Conservation (phyloP, 192 early-diverging fungal species). For the Backusella morwellensis region DNA sequence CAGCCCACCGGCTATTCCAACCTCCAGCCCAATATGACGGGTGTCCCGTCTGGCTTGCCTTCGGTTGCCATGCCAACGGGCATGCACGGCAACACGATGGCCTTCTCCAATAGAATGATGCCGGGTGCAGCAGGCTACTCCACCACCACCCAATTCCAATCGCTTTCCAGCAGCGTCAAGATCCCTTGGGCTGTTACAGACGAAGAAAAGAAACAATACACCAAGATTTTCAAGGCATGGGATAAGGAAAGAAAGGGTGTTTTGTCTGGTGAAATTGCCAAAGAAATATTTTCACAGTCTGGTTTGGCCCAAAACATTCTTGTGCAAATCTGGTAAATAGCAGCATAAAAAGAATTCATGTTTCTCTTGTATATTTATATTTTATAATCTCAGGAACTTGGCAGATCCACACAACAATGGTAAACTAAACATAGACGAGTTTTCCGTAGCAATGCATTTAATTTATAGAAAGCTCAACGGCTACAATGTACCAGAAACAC, state of each 20-base stretch:
- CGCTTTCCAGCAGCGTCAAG: conserved; percentile 29
- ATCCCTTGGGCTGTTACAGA: conserved; percentile 55
- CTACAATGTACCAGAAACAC: conserved; percentile 67
- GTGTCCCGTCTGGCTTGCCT: not conserved
- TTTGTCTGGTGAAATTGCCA: conserved; percentile 69
- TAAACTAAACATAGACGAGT: conserved; percentile 92
- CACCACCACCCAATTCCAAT: conserved; percentile 13
- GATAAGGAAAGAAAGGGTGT: conserved; percentile 65
- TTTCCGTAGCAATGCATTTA: conserved; percentile 96
- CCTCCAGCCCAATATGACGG: conserved; percentile 22
- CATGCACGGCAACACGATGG: conserved; percentile 27
- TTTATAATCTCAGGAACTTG: conserved; percentile 52
- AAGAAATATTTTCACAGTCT: conserved; percentile 71
- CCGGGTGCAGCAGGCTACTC: conserved; percentile 20
- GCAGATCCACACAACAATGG: conserved; percentile 80
- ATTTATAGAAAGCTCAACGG: conserved; percentile 88
- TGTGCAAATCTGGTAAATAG: conserved; percentile 69
- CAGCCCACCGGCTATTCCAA: conserved; percentile 17
- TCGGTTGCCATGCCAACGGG: conserved; percentile 32
- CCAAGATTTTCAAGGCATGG: conserved; percentile 73
- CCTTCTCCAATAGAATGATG: conserved; percentile 42
- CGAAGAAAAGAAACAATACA: conserved; percentile 56
- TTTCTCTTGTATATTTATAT: not conserved
- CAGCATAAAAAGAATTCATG: not conserved
- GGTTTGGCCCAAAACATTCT: conserved; percentile 68